Evolutionary conservation across 371 early-diverging fungal species (phyloP), one percentile per base, ranked within the genome.

Genomic region (Rhizomucor pusillus): DNA sequence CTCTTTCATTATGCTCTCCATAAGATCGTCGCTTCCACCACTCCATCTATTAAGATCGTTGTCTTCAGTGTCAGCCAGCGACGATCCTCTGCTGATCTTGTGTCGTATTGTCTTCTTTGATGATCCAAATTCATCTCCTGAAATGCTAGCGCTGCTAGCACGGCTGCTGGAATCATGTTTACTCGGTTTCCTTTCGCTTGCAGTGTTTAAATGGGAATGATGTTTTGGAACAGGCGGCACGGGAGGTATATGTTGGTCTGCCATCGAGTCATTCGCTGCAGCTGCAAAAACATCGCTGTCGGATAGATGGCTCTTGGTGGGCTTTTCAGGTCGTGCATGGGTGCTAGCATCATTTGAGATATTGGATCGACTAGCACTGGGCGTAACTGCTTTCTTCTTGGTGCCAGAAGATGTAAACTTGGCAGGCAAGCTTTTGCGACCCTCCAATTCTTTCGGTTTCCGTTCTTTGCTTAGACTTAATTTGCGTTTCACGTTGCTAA

Each of bases 381-480:
- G 22, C 35, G 41, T 35, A 18, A 47, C 20, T 11, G 24, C 46
- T 6, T 35, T 23, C 35, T 52, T 52, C 4, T 34, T 23, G 16
- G 18, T 24, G n/a, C n/a, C n/a, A n/a, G n/a, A n/a, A 10, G 54
- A 35, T 25, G 46, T 45, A 22, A 56, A 56, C 43, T 50, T 60
- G 1, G 61, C 56, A 36, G 56, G 61, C 19, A 60, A 35, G 24
- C 61, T 60, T 19, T 49, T 54, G 18, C 56, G 61, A 34, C 41
- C 57, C n/a, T 10, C 18, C 35, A 25, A 9, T 9, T 50, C 29
- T 25, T 29, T 48, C 13, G 2, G 11, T 52, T 63, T 40, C 55
- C 69, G 57, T n/a, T 57, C 57, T 54, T 66, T 68, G 7, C 66
- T 61, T 14, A 67, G 47, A 36, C 68, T 71, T 0, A 65, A 25